Percentiles rank a stretch among this genome's conserved stretches.
These are phyloP conservation scores for Schwanniomyces sp. DNA, from an alignment of 805 yeast species.

Conservation along the genomic window DNA sequence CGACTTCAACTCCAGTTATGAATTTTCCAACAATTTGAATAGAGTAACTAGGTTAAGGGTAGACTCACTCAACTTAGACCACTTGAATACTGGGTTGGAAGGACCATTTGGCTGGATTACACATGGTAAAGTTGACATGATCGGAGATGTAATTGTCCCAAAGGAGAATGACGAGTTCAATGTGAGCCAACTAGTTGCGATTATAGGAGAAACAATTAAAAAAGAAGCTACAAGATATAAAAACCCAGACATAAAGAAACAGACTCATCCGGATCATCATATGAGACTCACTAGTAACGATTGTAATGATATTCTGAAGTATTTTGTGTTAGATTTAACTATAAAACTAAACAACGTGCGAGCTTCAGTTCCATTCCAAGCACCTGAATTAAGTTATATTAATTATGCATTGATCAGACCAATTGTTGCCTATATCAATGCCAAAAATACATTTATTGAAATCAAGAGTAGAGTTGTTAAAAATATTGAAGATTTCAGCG, in stretches of 20 bases:
- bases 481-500: constrained; percentile 79
- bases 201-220: constrained; percentile 46
- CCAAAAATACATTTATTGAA: constrained; percentile 86
- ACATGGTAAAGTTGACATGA: constrained; percentile 86
- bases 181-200: constrained; percentile 47
- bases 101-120: constrained; percentile 99
- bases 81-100: constrained; percentile 81
- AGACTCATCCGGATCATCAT: constrained; percentile 24
- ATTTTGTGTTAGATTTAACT: constrained; percentile 76
- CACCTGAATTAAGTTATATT: constrained; percentile 85
- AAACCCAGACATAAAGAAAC: constrained; percentile 25
- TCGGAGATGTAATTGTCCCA: constrained; percentile 87
- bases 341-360: constrained; percentile 80
- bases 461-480: constrained; percentile 81
- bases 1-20: constrained; percentile 34
- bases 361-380: constrained; percentile 84
- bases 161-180: constrained; percentile 54
- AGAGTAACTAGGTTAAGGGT: constrained; percentile 77
- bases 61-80: constrained; percentile 84
- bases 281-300: constrained; percentile 25
- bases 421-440: constrained; percentile 92
- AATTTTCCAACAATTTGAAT: constrained; percentile 19
- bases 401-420: constrained; percentile 92
- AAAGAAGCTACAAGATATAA: constrained; percentile 48
- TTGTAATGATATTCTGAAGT: constrained; percentile 43